Base-by-base conservation (phyloP, 2,329 filamentous ascomycete genomes). In the Xylariaceae sp. region DNA sequence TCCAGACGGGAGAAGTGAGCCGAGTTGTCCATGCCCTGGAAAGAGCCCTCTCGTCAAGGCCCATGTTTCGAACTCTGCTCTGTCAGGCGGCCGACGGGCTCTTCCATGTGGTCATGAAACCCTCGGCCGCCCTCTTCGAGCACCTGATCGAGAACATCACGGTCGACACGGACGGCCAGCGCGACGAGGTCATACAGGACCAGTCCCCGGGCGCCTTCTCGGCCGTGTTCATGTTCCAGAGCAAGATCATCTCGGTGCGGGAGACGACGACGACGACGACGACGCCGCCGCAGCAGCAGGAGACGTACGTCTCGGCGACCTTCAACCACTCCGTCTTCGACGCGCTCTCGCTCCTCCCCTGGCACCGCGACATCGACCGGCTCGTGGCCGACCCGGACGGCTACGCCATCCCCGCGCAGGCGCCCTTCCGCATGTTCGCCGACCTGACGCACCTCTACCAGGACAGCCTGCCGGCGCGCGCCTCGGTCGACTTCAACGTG, bases 241-340 rank as follows among this genome's bases (percentile, higher is more conserved):
- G 17, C 4, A 12, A 31, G 13, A 21, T 31, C 6, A 22, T 31
- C 15, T 21, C 29, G 5, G 19, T 31, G 10, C 6, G n/a, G n/a
- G 14, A 16, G 9, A 17, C 27, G 27, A 15, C n/a, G 5, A n/a
- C n/a, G n/a, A n/a, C n/a, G n/a, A 23, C 8, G 8, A 23, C 8
- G 21, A 8, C 21, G 8, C 8, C 21, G 8, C 8, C 8, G 8
- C 8, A 23, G 12, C 8, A 8, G 21, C 8, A 23, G 21, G 29
- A 31, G 17, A 4, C 22, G 19, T 31, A 31, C 22, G 17, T 31
- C 17, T 4, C 13, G 17, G 22, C 29, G 15, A 31, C 29, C 15
- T 12, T 23, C 5, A 31, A 31, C 29, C 29, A 31, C 29, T 5
- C 15, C n/a, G n/a, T 23, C 15, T 31, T 31, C 29, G 29, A 31